Base-by-base conservation (phyloP, 768 basidiomycete species). In the Suillus tomentosus region DNA sequence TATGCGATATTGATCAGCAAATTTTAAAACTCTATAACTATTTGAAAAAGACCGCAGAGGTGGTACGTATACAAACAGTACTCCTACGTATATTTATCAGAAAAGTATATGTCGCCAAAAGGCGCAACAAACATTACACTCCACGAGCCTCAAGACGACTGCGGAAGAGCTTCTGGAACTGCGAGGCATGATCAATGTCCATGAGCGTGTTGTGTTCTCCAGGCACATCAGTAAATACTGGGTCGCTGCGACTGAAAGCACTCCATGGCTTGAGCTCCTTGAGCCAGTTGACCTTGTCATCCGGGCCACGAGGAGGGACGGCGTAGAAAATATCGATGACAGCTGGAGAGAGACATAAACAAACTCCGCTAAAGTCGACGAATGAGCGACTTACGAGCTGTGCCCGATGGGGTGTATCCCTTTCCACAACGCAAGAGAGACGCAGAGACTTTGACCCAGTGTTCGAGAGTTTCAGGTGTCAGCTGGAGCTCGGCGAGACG, bases 401-500 rank as follows among this genome's bases (percentile, higher is more conserved):
- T 71, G 11, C 66, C 27, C 3, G 60, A n/a, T 0, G 73, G 73
- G 15, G 66, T 62, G 62, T 76, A 74, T 5, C 57, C 50, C 64
- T 74, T 76, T 1, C 74, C 73, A 45, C 73, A 74, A 61, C 71
- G 68, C 64, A 74, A 71, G 45, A 74, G 22, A n/a, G 73, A 74
- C 4, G 67, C 71, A 1, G 73, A 73, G 11, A 76, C 69, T 47
- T 72, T 61, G 1, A 75, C 69, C 73, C 73, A 75, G 40, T 75
- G 73, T 57, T 66, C 66, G 17, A 74, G 67, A 48, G 39, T 63
- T 66, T 65, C 67, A 1, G 67, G 72, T 2, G 73, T 74, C 19
- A 74, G 54, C 61, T 75, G 73, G 0, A 74, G 73, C 19, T 74
- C 74, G 14, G 69, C 24, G 37, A 74, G 65, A 36, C 73, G 74